Evolutionary conservation across 441 rosid species (phyloP).

Genomic region (Erodium trifolium): DNA sequence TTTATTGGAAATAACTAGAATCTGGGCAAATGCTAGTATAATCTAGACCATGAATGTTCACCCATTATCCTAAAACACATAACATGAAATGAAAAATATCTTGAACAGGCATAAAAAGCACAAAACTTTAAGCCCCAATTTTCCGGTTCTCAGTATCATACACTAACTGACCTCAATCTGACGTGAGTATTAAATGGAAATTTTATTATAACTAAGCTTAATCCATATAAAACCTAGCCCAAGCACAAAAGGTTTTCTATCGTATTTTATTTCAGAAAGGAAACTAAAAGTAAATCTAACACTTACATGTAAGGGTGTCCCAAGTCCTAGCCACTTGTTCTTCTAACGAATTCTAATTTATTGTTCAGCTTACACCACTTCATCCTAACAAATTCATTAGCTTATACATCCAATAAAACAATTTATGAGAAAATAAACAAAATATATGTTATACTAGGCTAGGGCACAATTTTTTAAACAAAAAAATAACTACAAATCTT

Average conservation of each 20-base stretch:
- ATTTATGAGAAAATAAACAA: background rate
- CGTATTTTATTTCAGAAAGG: background rate
- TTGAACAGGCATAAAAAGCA: conserved; percentile 7
- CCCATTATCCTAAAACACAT: conserved; percentile 1
- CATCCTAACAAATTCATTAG: background rate
- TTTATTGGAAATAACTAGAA: conserved; percentile 8
- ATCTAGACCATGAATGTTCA: background rate
- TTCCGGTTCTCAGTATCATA: background rate
- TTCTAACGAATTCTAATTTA: background rate
- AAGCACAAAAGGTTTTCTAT: background rate
- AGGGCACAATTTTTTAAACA: background rate
- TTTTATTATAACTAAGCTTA: too few species aligned
- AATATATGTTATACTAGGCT: background rate
- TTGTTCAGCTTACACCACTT: background rate
- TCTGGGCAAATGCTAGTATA: background rate
- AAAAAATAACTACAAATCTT: background rate
- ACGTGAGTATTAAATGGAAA: too few species aligned
- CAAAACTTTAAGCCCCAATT: conserved; percentile 7
- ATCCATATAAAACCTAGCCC: background rate
- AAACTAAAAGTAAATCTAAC: background rate
- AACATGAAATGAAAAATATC: background rate
- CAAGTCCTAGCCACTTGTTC: background rate
- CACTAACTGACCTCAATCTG: background rate
- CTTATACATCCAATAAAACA: background rate
- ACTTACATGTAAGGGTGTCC: background rate